Conservation (phyloP, 1,139 yeast species). For the Ogataea hybrid region DNA sequence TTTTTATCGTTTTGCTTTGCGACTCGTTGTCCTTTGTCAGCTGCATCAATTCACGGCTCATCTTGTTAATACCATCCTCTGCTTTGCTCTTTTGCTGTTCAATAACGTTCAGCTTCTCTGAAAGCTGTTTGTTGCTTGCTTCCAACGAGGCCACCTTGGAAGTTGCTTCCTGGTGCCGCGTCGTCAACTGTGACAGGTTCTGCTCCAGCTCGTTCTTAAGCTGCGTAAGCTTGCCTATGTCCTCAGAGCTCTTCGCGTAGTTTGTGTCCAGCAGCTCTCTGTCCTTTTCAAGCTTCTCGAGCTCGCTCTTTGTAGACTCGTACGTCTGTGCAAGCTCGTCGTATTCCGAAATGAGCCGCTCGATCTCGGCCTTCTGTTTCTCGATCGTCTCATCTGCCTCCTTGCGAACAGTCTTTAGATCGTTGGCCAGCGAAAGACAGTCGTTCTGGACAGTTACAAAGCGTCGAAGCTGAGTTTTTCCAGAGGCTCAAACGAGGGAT, state of each 20-base stretch:
- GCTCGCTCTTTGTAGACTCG: slow-evolving; percentile 18
- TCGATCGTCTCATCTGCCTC: slow-evolving; percentile 29
- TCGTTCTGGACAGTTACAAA: slow-evolving; percentile 61
- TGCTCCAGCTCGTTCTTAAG: slow-evolving; percentile 22
- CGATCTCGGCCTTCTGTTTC: slow-evolving; percentile 25
- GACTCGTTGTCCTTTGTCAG: slow-evolving; percentile 60
- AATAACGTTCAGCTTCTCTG: slow-evolving; percentile 37
- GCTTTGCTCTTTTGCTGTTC: slow-evolving; percentile 61
- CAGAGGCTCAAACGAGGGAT: slow-evolving; percentile 70
- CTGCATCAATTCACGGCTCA: slow-evolving; percentile 78
- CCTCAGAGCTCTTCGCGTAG: slow-evolving; percentile 20
- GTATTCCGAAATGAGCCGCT: slow-evolving; percentile 26
- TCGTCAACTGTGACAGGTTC: slow-evolving; percentile 22
- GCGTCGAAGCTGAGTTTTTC: slow-evolving; percentile 65
- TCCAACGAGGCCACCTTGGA: slow-evolving; percentile 34
- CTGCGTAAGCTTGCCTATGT: slow-evolving; percentile 18
- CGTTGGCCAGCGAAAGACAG: slow-evolving; percentile 33
- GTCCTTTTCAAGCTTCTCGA: slow-evolving; percentile 17
- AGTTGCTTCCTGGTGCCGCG: slow-evolving; percentile 32
- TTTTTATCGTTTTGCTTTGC: slow-evolving; percentile 44
- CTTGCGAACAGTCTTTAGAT: slow-evolving; percentile 35
- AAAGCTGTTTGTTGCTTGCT: slow-evolving; percentile 36
- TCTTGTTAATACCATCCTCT: slow-evolving; percentile 86
- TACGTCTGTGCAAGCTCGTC: slow-evolving; percentile 22
- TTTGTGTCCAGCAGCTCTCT: slow-evolving; percentile 18